Percentiles rank a stretch among this genome's conserved stretches.
These are phyloP conservation scores for Akanthomyces dipterigenus DNA, from an alignment of 2,329 filamentous ascomycete genomes.

Conservation along the genomic window DNA sequence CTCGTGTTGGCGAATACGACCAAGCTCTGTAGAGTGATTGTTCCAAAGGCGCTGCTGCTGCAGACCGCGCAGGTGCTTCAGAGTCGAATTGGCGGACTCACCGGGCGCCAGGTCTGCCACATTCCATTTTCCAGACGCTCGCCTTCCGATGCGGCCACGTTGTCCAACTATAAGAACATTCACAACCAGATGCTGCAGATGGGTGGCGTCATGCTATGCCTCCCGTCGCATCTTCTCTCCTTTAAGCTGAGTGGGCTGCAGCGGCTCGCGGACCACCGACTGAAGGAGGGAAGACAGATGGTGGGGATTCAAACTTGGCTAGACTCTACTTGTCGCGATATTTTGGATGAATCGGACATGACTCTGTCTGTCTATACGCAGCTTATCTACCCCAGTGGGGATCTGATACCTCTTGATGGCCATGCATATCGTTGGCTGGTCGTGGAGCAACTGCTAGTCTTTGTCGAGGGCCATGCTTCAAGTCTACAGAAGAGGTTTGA, in stretches of 20 bases:
- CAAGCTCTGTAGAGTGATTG: conserved; percentile 45
- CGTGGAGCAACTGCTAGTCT: conserved; percentile 31
- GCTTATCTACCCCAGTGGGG: conserved; percentile 50
- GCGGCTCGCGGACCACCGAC: conserved; percentile 40
- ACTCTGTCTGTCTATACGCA: conserved; percentile 48
- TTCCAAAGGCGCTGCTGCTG: conserved; percentile 48
- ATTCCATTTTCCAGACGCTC: conserved; percentile 52
- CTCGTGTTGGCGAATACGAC: conserved; percentile 37
- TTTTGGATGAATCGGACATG: conserved; percentile 59
- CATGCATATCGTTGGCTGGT: conserved; percentile 46
- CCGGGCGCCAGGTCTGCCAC: conserved; percentile 47
- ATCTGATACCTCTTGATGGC: conserved; percentile 42
- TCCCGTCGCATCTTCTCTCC: conserved; percentile 59
- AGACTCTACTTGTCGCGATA: conserved; percentile 43
- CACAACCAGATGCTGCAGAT: conserved; percentile 32
- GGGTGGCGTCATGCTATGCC: conserved; percentile 49
- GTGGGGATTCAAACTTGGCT: conserved; percentile 45
- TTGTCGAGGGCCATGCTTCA: conserved; percentile 32
- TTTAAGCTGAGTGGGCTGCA: conserved; percentile 58
- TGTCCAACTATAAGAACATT: conserved; percentile 31
- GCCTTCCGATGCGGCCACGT: conserved; percentile 23
- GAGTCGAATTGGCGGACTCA: conserved; percentile 45
- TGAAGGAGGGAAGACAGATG: conserved; percentile 38
- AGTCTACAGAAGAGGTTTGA: conserved; percentile 32
- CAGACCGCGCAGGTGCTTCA: conserved; percentile 53